Conservation (phyloP, 805 yeast species). For the Metschnikowia henanensis region DNA sequence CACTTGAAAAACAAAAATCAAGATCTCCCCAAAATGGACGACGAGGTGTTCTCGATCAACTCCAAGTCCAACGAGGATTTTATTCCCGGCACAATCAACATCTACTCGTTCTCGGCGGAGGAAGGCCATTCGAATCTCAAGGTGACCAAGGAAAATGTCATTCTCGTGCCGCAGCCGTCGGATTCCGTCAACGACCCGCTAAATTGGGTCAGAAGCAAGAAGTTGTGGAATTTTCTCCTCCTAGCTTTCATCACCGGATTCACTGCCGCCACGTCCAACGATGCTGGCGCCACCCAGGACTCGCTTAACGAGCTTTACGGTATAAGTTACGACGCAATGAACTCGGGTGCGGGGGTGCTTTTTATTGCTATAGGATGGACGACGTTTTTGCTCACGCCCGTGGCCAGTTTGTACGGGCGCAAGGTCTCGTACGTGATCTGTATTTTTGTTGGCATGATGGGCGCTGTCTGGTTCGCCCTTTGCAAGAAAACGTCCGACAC, state of each 20-base stretch:
- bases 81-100: slow-evolving; percentile 21
- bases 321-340: slow-evolving; percentile 67
- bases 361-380: slow-evolving; percentile 69
- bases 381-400: slow-evolving; percentile 64
- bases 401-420: slow-evolving; percentile 68
- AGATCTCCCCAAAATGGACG: not conserved
- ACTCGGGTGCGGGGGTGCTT: slow-evolving; percentile 79
- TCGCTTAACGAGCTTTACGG: slow-evolving; percentile 60
- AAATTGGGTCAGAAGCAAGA: slow-evolving; percentile 41
- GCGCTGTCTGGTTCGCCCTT: slow-evolving; percentile 71
- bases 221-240: slow-evolving; percentile 38
- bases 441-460: slow-evolving; percentile 56
- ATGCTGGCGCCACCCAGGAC: slow-evolving; percentile 72
- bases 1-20: not conserved
- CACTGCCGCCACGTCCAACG: slow-evolving; percentile 73
- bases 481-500: slow-evolving; percentile 56
- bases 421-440: slow-evolving; percentile 64
- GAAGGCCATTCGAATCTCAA: slow-evolving; percentile 13
- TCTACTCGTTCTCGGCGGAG: slow-evolving; percentile 16
- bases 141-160: slow-evolving; percentile 29
- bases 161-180: slow-evolving; percentile 50
- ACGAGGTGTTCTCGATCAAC: slow-evolving; percentile 13
- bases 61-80: slow-evolving; percentile 17
- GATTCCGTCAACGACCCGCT: slow-evolving; percentile 51
- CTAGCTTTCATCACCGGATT: slow-evolving; percentile 59